Evolutionary conservation across 2,329 filamentous ascomycete genomes (phyloP), one percentile per base, ranked within the genome.

Genomic region (Sphaerulina vaccinii): DNA sequence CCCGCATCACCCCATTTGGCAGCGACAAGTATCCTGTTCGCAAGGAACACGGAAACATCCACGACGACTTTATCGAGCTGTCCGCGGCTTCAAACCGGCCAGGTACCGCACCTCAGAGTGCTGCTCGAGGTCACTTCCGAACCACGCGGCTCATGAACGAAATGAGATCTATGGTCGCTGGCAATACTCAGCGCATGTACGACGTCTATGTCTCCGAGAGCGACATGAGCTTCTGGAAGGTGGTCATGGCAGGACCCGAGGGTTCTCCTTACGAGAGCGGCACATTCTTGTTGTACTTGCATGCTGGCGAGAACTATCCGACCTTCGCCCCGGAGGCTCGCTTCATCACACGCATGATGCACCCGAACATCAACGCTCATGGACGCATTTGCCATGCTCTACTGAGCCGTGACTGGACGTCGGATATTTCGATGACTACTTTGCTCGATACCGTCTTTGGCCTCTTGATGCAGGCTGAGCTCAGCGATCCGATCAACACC

Each of bases 201-300:
- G 71, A 74, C 40, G 55, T 73, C 27, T 74, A 71, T 51, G 65
- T 74, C 21, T 69, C 62, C 18, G 70, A 72, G 48, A 55, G 56
- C 21, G 70, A 73, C 49, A 68, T 73, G 52, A 61, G 57, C 1
- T 71, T 73, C 59, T 73, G 68, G 70, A 73, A 74, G 52, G 56
- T 73, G 5, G 66, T 71, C 7, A 70, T 74, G 61, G 51, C 64
- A 41, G 71, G 68, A 13, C 64, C 70, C 6, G 53, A 58, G 11
- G 62, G 57, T 7, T 61, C 65, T 39, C 56, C 69, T 1, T 72
- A 72, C 44, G 56, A 60, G 2, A 54, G 50, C 15, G 69, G 66
- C 18, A 64, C 59, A 0, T 72, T 72, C 56, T 18, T 71, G 19
- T 55, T 73, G 3, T 72, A 71, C 49, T 56, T 71, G 2, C 64